Evolutionary conservation across 2,329 filamentous ascomycete genomes (phyloP).

Genomic region (Trichophyton verrucosum): DNA sequence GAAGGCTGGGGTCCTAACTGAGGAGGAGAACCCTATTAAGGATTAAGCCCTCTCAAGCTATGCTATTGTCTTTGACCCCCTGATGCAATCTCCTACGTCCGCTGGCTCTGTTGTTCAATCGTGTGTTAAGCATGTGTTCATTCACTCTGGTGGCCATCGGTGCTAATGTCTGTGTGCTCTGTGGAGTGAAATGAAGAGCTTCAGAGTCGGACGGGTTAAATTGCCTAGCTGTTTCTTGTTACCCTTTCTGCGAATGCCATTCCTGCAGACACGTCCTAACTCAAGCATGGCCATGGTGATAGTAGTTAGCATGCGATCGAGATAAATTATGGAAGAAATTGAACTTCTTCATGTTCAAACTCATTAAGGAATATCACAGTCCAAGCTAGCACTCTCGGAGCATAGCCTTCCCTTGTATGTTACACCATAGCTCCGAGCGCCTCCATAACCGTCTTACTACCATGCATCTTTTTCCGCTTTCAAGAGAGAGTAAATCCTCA

Average conservation of each 20-base stretch:
- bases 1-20: constrained; percentile 64
- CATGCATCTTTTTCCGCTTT: background rate
- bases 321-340: background rate
- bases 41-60: background rate
- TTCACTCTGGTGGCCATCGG: background rate
- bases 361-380: background rate
- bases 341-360: background rate
- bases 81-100: background rate
- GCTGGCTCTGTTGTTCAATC: background rate
- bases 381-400: too few relatives aligned
- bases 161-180: background rate
- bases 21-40: constrained; percentile 41
- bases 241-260: background rate
- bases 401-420: background rate
- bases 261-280: background rate
- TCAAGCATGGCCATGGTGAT: background rate
- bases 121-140: background rate
- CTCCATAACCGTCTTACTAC: background rate
- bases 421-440: background rate
- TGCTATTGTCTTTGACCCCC: background rate
- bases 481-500: constrained; percentile 14
- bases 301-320: background rate
- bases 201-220: background rate
- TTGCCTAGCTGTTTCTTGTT: background rate
- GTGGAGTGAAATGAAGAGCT: background rate